Evolutionary conservation across 1,139 yeast genomes (phyloP).

Genomic region (Pichia sp.): DNA sequence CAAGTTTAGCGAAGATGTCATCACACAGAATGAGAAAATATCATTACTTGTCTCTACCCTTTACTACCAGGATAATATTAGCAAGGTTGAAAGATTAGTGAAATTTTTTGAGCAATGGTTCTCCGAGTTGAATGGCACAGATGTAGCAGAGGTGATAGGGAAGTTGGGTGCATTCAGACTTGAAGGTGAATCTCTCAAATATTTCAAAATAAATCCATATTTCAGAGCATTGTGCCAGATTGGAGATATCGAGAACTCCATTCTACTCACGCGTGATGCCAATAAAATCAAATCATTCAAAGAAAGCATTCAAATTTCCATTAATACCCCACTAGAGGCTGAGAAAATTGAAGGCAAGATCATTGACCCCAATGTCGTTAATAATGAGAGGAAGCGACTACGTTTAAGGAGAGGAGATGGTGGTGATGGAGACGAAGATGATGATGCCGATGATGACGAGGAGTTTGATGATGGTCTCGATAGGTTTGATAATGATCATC

Average conservation of each 20-base stretch:
- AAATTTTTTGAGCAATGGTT: conserved; percentile 12
- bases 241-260: conserved; percentile 24
- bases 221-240: conserved; percentile 25
- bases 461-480: conserved; percentile 3
- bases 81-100: conserved; percentile 14
- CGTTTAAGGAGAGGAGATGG: neutral
- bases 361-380: conserved; percentile 11
- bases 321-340: conserved; percentile 18
- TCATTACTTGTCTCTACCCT: conserved; percentile 19
- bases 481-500: too few species aligned
- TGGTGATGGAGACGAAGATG: conserved; percentile 16
- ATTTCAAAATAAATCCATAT: conserved; percentile 21
- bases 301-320: conserved; percentile 14
- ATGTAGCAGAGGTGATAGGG: conserved; percentile 14
- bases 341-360: conserved; percentile 17
- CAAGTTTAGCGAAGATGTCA: conserved; percentile 11
- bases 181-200: conserved; percentile 7
- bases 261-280: conserved; percentile 6
- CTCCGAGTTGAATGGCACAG: conserved; percentile 15
- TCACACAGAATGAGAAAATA: conserved; percentile 21
- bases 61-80: conserved; percentile 18
- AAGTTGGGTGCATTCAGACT: conserved; percentile 4
- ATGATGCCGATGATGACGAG: conserved; percentile 11
- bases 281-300: conserved; percentile 11
- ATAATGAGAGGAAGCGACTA: neutral